A percentile compares a stretch with the other conserved stretches of the same genome.
Conservation (phyloP, 2,329 filamentous ascomycete genomes). For the Thermochaetoides dissita region DNA sequence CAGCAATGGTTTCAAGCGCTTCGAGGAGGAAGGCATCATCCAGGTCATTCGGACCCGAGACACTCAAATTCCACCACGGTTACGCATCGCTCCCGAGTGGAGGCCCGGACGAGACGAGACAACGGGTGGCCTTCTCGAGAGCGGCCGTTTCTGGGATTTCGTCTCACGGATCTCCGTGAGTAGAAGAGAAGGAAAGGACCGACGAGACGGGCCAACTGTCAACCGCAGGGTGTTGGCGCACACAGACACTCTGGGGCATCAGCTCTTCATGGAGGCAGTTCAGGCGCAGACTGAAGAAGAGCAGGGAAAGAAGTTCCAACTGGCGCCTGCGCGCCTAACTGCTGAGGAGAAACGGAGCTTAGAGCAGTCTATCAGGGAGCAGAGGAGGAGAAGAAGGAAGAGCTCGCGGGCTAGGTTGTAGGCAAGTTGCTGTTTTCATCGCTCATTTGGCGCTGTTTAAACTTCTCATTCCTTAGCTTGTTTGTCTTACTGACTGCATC, state of each 20-base stretch:
- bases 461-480: too few species aligned
- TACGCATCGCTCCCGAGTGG: constrained; percentile 65
- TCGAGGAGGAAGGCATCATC: constrained; percentile 83
- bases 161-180: constrained; percentile 74
- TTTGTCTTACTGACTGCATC: too few species aligned
- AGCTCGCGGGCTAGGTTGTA: too few species aligned
- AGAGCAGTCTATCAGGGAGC: constrained; percentile 29
- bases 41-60: constrained; percentile 57
- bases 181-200: constrained; percentile 84
- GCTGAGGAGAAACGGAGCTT: constrained; percentile 35
- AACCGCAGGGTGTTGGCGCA: constrained; percentile 66
- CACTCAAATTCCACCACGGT: constrained; percentile 42
- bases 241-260: constrained; percentile 57
- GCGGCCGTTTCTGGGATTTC: constrained; percentile 80
- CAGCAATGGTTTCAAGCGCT: constrained; percentile 79
- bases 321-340: constrained; percentile 30
- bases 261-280: constrained; percentile 49
- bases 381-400: constrained; percentile 30
- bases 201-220: constrained; percentile 84
- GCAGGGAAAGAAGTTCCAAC: constrained; percentile 11
- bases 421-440: too few species aligned
- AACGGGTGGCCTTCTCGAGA: constrained; percentile 48
- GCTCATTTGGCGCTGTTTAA: neutral
- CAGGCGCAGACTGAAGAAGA: constrained; percentile 20
- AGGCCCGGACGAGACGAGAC: constrained; percentile 48